Conservation (phyloP, 129 eudicot genomes). For the Cynara cardunculus region DNA sequence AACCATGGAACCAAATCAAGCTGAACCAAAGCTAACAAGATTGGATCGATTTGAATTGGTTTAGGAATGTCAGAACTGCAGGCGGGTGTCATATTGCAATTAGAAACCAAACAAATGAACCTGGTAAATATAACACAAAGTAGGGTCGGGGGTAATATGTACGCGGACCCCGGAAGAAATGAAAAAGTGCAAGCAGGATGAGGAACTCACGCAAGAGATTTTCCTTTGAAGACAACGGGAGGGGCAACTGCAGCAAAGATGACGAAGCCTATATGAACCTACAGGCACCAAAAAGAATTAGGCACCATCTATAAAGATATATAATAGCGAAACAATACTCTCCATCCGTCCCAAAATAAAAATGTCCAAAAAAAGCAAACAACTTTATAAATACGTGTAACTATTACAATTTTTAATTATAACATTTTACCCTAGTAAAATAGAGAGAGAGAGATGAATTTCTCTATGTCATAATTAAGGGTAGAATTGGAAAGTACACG, state of each 20-base stretch:
- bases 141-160: no score
- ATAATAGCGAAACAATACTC: neutral
- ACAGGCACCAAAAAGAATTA: slow-evolving; percentile 23
- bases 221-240: slow-evolving; percentile 89
- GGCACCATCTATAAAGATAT: neutral
- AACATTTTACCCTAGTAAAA: neutral
- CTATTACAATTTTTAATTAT: neutral
- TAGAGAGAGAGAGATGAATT: neutral
- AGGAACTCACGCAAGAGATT: slow-evolving; percentile 88
- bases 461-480: neutral
- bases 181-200: neutral
- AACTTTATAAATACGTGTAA: neutral
- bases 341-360: neutral
- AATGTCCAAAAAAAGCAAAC: neutral
- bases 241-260: slow-evolving; percentile 98
- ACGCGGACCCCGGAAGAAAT: neutral
- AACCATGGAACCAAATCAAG: neutral
- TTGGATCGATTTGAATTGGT: neutral
- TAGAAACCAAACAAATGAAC: no score
- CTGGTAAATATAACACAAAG: no score
- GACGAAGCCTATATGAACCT: slow-evolving; percentile 83
- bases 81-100: neutral
- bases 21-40: neutral
- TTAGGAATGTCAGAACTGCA: no score
- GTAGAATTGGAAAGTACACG: neutral